Percentiles rank a stretch among this genome's conserved stretches.
These are phyloP conservation scores for Aphanomyces astaci DNA, from an alignment of 352 stramenopile species.

Conservation along the genomic window DNA sequence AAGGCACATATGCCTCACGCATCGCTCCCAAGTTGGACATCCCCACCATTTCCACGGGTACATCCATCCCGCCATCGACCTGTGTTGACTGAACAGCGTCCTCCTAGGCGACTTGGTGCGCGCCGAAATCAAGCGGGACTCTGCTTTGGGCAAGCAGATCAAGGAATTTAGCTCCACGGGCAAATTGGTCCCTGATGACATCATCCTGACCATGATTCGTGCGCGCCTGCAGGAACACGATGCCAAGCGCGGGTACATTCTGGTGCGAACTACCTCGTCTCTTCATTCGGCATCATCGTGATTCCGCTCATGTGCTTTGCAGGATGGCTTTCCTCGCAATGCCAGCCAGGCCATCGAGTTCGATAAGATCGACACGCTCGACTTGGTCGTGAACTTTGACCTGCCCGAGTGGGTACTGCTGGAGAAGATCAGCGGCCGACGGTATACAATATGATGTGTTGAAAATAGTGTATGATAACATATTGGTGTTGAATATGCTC, in stretches of 20 bases:
- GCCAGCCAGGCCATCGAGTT: constrained; percentile 82
- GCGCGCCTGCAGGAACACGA: constrained; percentile 53
- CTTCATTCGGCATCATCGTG: neutral
- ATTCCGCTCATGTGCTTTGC: neutral
- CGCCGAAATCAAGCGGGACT: constrained; percentile 79
- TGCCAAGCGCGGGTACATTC: constrained; percentile 71
- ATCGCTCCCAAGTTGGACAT: constrained; percentile 82
- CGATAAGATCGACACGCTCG: constrained; percentile 59
- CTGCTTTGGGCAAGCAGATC: constrained; percentile 60
- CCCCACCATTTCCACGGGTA: constrained; percentile 79
- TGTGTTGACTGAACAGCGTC: neutral
- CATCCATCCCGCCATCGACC: neutral
- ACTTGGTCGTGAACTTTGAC: constrained; percentile 85
- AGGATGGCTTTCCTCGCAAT: constrained; percentile 85
- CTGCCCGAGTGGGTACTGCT: constrained; percentile 80
- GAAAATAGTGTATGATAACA: too few species aligned
- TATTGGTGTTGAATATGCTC: too few species aligned
- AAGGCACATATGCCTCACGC: constrained; percentile 84
- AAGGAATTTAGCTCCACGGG: constrained; percentile 82
- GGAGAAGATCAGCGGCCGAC: constrained; percentile 84
- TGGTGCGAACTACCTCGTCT: too few species aligned
- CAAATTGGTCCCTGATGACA: constrained; percentile 77
- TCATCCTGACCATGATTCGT: constrained; percentile 81
- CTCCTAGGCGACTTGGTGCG: constrained; percentile 65
- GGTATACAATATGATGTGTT: too few species aligned